Conservation (phyloP, 1,139 yeast species). For the Yamadazyma diospyri region DNA sequence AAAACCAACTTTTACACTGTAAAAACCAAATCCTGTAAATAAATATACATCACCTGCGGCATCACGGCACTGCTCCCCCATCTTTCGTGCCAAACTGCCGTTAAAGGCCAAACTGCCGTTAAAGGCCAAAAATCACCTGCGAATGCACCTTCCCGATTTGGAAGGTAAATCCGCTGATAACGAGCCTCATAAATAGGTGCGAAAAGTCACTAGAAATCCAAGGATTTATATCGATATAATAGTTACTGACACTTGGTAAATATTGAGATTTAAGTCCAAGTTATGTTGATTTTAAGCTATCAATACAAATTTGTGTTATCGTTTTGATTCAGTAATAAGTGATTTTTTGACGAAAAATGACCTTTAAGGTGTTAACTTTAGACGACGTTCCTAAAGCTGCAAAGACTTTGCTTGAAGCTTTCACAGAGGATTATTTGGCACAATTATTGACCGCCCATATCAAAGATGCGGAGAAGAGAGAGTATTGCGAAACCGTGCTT, state of each 20-base stretch:
- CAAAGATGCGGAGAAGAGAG: slow-evolving; percentile 30
- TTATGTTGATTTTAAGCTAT: slow-evolving; percentile 10
- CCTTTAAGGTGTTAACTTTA: slow-evolving; percentile 28
- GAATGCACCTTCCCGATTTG: slow-evolving; percentile 5
- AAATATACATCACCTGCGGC: too few relatives aligned
- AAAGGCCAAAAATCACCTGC: too few relatives aligned
- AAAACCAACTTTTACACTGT: too few relatives aligned
- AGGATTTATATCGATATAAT: slow-evolving; percentile 4
- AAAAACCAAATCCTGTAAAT: slow-evolving; percentile 1
- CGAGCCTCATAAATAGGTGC: not conserved
- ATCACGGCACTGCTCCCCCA: too few relatives aligned
- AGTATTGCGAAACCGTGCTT: slow-evolving; percentile 42
- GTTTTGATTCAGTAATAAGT: slow-evolving; percentile 6
- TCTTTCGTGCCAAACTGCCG: too few relatives aligned
- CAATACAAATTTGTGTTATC: slow-evolving; percentile 11
- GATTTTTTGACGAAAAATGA: slow-evolving; percentile 1
- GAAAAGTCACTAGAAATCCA: not conserved
- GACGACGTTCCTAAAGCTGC: slow-evolving; percentile 56
- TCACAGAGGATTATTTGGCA: slow-evolving; percentile 52
- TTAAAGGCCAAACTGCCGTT: too few relatives aligned
- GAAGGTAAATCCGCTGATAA: slow-evolving; percentile 5
- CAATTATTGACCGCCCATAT: slow-evolving; percentile 44
- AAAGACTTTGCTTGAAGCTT: slow-evolving; percentile 47
- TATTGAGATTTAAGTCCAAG: slow-evolving; percentile 8
- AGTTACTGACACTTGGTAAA: slow-evolving; percentile 2